A percentile compares a stretch with the other conserved stretches of the same genome.
Conservation (phyloP, 2,329 filamentous ascomycete species). For the Akanthomyces dipterigenus region DNA sequence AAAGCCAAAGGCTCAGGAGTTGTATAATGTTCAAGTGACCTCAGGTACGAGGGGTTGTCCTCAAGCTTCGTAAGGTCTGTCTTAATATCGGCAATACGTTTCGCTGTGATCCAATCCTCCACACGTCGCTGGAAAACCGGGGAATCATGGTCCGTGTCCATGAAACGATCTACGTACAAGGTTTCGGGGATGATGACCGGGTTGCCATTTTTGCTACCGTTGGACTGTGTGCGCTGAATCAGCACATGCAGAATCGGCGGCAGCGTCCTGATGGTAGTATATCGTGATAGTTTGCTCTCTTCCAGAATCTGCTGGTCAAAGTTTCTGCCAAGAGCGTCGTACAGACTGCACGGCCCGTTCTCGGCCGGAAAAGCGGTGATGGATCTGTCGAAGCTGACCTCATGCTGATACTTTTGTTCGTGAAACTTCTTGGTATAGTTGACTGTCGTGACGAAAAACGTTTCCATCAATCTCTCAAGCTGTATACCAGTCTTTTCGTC, state of each 20-base stretch:
- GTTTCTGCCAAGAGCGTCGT: slow-evolving; percentile 75
- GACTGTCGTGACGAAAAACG: slow-evolving; percentile 56
- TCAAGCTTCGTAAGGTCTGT: slow-evolving; percentile 25
- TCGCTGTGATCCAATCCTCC: slow-evolving; percentile 68
- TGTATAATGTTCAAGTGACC: slow-evolving; percentile 22
- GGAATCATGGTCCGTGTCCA: slow-evolving; percentile 58
- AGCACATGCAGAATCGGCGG: slow-evolving; percentile 85
- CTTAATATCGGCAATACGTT: slow-evolving; percentile 51
- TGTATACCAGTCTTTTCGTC: slow-evolving; percentile 62
- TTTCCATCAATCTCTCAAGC: slow-evolving; percentile 69
- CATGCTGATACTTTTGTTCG: slow-evolving; percentile 32
- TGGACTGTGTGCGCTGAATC: slow-evolving; percentile 74
- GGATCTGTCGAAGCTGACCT: slow-evolving; percentile 52
- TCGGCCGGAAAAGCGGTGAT: slow-evolving; percentile 54
- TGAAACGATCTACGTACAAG: slow-evolving; percentile 83
- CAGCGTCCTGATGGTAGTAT: slow-evolving; percentile 65
- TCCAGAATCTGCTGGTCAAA: slow-evolving; percentile 76
- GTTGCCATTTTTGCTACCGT: slow-evolving; percentile 68
- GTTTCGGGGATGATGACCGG: slow-evolving; percentile 73
- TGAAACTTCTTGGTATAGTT: slow-evolving; percentile 51
- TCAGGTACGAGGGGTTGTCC: slow-evolving; percentile 19
- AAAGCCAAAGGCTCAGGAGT: background rate
- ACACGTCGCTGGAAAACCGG: slow-evolving; percentile 57
- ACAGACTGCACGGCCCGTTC: slow-evolving; percentile 55
- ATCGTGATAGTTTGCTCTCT: slow-evolving; percentile 54